Percentiles rank a stretch among this genome's conserved stretches.
Conservation (phyloP, 495 filamentous ascomycete genomes). For the Letharia columbiana region DNA sequence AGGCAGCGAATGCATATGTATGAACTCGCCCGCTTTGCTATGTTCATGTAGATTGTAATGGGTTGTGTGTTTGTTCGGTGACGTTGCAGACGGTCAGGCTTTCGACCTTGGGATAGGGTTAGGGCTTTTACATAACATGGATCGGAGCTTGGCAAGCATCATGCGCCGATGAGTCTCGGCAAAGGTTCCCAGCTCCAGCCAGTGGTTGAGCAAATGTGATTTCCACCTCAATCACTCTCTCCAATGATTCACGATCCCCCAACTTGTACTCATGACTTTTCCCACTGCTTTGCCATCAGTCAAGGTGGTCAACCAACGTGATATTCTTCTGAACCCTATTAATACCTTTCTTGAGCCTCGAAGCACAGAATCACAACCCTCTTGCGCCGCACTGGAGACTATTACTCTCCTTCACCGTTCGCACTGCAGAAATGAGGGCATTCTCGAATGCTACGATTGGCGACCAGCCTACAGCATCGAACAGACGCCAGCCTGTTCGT, state of each 20-base stretch:
- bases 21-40: background rate
- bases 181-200: constrained; percentile 13
- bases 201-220: constrained; percentile 7
- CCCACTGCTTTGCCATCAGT: background rate
- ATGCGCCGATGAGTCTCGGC: constrained; percentile 8
- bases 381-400: constrained; percentile 8
- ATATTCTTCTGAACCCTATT: background rate
- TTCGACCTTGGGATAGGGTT: background rate
- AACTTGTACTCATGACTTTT: background rate
- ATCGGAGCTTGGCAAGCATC: background rate
- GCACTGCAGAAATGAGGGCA: constrained; percentile 19
- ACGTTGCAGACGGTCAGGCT: background rate
- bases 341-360: background rate
- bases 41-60: constrained; percentile 8
- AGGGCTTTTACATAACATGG: background rate
- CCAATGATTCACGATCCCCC: background rate
- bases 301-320: background rate
- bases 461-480: constrained; percentile 25
- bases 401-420: constrained; percentile 12
- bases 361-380: constrained; percentile 1
- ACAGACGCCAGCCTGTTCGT: constrained; percentile 46
- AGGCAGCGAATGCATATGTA: constrained; percentile 9
- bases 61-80: background rate
- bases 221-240: constrained; percentile 3
- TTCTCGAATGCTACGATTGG: constrained; percentile 19